Percentiles rank a stretch among this genome's conserved stretches.
These are phyloP conservation scores for Kwoniella mangroviensis DNA, from an alignment of 768 basidiomycete species.

Conservation along the genomic window DNA sequence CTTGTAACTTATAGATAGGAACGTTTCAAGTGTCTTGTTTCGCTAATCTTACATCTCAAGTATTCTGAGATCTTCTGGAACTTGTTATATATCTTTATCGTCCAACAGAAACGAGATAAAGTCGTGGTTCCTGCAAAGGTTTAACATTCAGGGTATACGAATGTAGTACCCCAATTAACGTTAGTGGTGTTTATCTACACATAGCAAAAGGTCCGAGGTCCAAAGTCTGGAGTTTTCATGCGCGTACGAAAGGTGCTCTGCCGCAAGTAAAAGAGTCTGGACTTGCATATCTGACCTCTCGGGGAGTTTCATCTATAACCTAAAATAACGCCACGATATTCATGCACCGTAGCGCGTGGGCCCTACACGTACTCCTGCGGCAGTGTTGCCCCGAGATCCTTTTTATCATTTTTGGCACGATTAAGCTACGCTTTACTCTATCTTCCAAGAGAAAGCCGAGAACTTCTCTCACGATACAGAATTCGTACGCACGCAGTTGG, in stretches of 20 bases:
- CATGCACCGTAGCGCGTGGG: too few relatives aligned
- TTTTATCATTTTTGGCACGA: background rate
- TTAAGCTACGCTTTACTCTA: background rate
- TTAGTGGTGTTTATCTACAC: background rate
- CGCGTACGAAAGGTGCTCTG: too few relatives aligned
- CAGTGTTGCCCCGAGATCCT: conserved; percentile 1
- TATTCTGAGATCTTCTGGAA: background rate
- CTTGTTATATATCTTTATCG: background rate
- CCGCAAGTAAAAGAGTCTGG: background rate
- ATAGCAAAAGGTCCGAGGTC: background rate
- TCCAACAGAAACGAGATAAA: background rate
- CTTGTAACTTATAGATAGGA: background rate
- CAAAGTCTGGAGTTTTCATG: background rate
- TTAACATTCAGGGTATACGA: background rate
- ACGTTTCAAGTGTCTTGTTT: background rate
- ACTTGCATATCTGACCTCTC: background rate
- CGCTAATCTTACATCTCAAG: background rate
- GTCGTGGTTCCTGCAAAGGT: background rate
- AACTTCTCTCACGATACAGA: background rate
- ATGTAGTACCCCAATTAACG: background rate
- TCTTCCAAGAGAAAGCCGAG: background rate
- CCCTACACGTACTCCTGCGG: background rate
- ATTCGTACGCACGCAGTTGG: background rate
- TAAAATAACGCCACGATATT: background rate
- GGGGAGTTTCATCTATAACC: background rate